These are phyloP conservation scores for Sungouiozyma intestinalis DNA, from an alignment of 805 yeast species.

Conservation along the genomic window DNA sequence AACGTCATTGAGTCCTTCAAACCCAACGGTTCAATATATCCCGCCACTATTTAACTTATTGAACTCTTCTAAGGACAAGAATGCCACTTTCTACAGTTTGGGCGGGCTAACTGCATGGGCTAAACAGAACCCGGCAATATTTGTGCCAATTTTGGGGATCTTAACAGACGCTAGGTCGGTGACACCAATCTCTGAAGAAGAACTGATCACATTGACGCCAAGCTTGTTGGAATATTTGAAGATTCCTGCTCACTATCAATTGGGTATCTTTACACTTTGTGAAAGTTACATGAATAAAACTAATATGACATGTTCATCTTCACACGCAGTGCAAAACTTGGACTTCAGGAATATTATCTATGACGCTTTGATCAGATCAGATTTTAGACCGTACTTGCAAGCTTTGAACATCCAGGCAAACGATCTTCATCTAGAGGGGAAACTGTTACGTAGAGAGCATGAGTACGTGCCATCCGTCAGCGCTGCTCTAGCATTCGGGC, in stretches of 20 bases:
- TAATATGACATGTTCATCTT: slow-evolving; percentile 16
- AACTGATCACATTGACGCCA: slow-evolving; percentile 19
- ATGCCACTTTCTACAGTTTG: slow-evolving; percentile 16
- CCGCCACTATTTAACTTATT: slow-evolving; percentile 17
- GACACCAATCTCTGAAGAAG: slow-evolving; percentile 13
- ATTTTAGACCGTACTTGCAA: slow-evolving; percentile 22
- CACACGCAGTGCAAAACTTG: slow-evolving; percentile 27
- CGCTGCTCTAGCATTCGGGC: slow-evolving; percentile 22
- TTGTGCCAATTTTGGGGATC: slow-evolving; percentile 17
- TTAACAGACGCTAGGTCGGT: slow-evolving; percentile 11
- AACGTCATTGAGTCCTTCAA: slow-evolving; percentile 9
- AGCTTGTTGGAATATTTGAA: slow-evolving; percentile 16
- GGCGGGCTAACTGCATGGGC: slow-evolving; percentile 20
- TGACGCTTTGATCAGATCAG: slow-evolving; percentile 21
- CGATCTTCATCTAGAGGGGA: slow-evolving; percentile 24
- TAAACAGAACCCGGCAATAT: slow-evolving; percentile 15
- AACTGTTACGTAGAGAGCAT: slow-evolving; percentile 22
- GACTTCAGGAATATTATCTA: slow-evolving; percentile 25
- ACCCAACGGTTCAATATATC: slow-evolving; percentile 13
- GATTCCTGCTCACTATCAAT: slow-evolving; percentile 19
- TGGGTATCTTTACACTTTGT: slow-evolving; percentile 26
- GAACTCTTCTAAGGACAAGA: slow-evolving; percentile 15
- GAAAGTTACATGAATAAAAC: slow-evolving; percentile 16
- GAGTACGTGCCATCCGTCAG: slow-evolving; percentile 26
- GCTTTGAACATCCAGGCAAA: slow-evolving; percentile 21